Evolutionary conservation across 371 early-diverging fungal species (phyloP), one percentile per base, ranked within the genome.

Genomic region (Umbelopsis sp.): DNA sequence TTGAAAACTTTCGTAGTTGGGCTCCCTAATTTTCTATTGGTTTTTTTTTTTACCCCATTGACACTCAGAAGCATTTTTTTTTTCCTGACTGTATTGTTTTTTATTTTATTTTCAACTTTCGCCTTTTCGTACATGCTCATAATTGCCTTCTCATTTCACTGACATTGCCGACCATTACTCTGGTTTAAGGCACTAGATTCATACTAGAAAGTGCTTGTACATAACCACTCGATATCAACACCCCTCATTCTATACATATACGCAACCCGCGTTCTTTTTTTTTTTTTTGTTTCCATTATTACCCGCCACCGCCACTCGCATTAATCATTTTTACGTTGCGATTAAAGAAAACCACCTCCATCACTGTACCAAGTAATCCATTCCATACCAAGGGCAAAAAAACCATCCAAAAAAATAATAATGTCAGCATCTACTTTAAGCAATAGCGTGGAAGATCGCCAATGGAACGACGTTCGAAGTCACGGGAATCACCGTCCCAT

Each of bases 101-200:
- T 57, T 57, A 35, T 35, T 57, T 22, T 22, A 22, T 29, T 53
- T 53, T 45, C 7, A 45, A n/a, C 48, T 32, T 35, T 5, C 37
- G 12, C 29, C 57, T 16, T 18, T 57, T 29, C 57, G 2, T 41
- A 41, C 12, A 57, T 35, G 57, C 57, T 35, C 35, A 37, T 11
- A 57, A 57, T 57, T 29, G n/a, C 41, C 41, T 12, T 51, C 52
- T 57, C 57, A 57, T 57, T 57, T 25, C 52, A 20, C 29, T 57
- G 35, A 35, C 29, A 35, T 57, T 57, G 57, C n/a, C 35, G 14
- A 35, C 18, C 57, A 57, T 35, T 18, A 35, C 29, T 14, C 35
- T 57, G 29, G 57, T 29, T 11, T 57, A 57, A 29, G 22, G 29
- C 29, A 57, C 57, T 16, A 57, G 18, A 57, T 0, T 3, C n/a